These are phyloP conservation scores for Pestalotiopsis sp. DNA, from an alignment of 2,329 filamentous ascomycete genomes.

Conservation along the genomic window DNA sequence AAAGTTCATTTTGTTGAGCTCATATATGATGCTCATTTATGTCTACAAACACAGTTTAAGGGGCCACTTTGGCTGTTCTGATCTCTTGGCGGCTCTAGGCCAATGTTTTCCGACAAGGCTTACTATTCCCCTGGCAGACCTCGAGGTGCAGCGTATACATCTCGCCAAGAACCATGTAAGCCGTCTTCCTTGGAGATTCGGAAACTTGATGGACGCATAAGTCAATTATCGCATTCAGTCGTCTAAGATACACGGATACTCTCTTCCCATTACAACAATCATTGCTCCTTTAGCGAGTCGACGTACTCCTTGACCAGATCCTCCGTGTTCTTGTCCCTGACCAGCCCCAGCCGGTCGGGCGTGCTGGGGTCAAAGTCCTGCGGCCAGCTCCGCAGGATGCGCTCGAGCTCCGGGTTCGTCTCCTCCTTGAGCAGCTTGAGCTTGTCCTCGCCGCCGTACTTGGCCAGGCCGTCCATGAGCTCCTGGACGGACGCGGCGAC, in stretches of 20 bases:
- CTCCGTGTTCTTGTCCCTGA: conserved; percentile 54
- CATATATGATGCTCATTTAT: no score
- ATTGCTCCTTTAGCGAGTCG: conserved; percentile 33
- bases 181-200: no score
- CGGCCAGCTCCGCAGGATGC: conserved; percentile 63
- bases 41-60: no score
- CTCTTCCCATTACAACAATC: not conserved
- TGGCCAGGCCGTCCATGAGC: conserved; percentile 60
- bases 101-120: no score
- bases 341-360: conserved; percentile 52
- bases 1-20: no score
- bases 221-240: not conserved
- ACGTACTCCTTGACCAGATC: conserved; percentile 59
- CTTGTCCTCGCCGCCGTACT: conserved; percentile 57
- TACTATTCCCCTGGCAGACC: no score
- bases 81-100: no score
- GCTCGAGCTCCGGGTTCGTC: conserved; percentile 54
- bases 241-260: not conserved
- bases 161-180: no score
- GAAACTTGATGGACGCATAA: not conserved
- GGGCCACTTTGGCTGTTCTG: no score
- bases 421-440: conserved; percentile 56
- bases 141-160: no score
- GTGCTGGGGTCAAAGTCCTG: conserved; percentile 56
- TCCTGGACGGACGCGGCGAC: conserved; percentile 60